These are phyloP conservation scores for Areca catechu DNA, from an alignment of 176 grass and related monocot species.

Conservation along the genomic window DNA sequence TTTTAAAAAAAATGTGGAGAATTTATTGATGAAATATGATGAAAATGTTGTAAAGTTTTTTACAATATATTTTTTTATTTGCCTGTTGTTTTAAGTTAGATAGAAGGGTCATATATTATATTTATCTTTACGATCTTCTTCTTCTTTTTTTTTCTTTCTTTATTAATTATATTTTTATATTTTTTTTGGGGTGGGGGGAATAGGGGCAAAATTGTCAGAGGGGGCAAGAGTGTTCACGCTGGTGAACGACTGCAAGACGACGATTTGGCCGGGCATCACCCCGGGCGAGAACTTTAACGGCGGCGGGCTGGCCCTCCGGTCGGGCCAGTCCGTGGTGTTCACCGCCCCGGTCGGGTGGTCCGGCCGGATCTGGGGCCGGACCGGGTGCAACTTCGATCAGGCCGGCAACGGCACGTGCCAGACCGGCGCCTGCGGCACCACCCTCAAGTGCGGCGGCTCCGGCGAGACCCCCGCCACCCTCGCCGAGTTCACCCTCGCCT, in stretches of 20 bases:
- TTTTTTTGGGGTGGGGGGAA: not conserved
- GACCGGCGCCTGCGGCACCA: slow-evolving; percentile 46
- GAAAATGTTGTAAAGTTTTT: too few relatives aligned
- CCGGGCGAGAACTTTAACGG: slow-evolving; percentile 60
- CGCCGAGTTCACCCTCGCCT: slow-evolving; percentile 68
- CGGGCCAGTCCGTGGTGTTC: slow-evolving; percentile 61
- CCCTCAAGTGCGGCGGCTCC: slow-evolving; percentile 41
- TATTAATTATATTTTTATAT: slow-evolving; percentile 1
- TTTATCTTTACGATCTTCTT: too few relatives aligned
- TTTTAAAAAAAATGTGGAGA: too few relatives aligned
- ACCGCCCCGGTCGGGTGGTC: slow-evolving; percentile 54
- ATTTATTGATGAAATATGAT: too few relatives aligned
- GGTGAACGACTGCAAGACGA: slow-evolving; percentile 70
- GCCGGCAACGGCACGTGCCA: slow-evolving; percentile 50
- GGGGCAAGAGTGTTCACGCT: slow-evolving; percentile 57
- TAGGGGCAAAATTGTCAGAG: slow-evolving; percentile 18
- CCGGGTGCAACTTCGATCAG: slow-evolving; percentile 52
- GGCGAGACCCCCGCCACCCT: slow-evolving; percentile 53
- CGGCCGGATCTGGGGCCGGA: slow-evolving; percentile 77
- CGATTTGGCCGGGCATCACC: slow-evolving; percentile 59
- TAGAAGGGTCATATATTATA: too few relatives aligned
- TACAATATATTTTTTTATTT: too few relatives aligned
- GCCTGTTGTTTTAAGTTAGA: too few relatives aligned
- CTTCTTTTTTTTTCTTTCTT: not conserved
- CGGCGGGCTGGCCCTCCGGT: slow-evolving; percentile 45